Base-by-base conservation (phyloP, 2,329 filamentous ascomycete species). In the Hymenoscyphus occultus region DNA sequence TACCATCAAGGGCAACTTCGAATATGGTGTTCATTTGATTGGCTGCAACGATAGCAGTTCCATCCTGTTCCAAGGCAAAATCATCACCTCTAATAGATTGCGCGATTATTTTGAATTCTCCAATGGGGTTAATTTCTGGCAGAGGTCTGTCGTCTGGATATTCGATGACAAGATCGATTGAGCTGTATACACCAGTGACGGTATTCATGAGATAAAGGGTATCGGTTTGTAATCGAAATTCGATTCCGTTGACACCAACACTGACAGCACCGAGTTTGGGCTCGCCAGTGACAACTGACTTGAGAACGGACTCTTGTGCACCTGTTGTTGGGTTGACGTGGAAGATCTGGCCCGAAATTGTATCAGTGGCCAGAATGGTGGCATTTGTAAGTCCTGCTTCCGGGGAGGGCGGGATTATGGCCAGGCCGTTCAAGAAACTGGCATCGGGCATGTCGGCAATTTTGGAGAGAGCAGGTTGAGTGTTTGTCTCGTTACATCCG, bases 321-420 rank as follows among this genome's bases (percentile, higher is more conserved):
- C 42, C 42, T 45, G 42, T 45, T 7, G 42, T 45, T 19, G 42
- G 42, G n/a, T 45, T 3, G 5, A 45, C n/a, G 16, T 45, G 42
- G 42, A n/a, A 45, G 16, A 45, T 45, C n/a, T 45, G 42, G 5
- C 42, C 42, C 16, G 9, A 45, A 2, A 45, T 6, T 16, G n/a
- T 45, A 7, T 45, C 42, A 2, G 42, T 45, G 16, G 74, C 45
- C 5, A 48, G 56, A 2, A 68, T 60, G 16, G 74, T 56, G 13
- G 72, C 73, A 54, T 74, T 73, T 14, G 71, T 62, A 56, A 69
- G 57, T 3, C 40, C 56, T 28, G 67, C 67, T 4, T 67, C 56
- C 0, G 66, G 60, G 5, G 74, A 40, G 5, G 63, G 63, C 2
- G 69, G 63, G 39, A 71, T 61, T 22, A 68, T 67, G 81, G 54